Conservation (phyloP, 208 protist species). For the Wallacemonas collosoma region DNA sequence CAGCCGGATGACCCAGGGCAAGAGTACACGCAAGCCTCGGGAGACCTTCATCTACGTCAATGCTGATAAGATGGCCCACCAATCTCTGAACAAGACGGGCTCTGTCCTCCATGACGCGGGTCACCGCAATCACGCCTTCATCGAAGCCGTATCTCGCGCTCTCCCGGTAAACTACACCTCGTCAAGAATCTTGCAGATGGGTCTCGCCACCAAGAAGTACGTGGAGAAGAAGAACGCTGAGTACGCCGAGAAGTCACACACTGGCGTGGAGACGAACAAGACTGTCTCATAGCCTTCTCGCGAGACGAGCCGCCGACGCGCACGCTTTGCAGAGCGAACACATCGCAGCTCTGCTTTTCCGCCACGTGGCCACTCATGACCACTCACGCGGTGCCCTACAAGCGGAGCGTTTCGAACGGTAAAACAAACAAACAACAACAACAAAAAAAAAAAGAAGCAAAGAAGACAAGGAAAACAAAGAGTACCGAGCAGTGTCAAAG, state of each 20-base stretch:
- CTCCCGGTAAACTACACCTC: conserved; percentile 38
- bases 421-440: too few species aligned
- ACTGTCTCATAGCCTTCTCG: too few species aligned
- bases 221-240: conserved; percentile 15
- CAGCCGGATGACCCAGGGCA: conserved; percentile 81
- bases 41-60: conserved; percentile 77
- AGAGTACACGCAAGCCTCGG: conserved; percentile 57
- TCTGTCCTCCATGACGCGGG: conserved; percentile 43
- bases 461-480: too few species aligned
- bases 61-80: conserved; percentile 63
- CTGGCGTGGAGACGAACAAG: too few species aligned
- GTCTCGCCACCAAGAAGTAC: conserved; percentile 52
- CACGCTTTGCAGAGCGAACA: too few species aligned
- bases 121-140: conserved; percentile 48
- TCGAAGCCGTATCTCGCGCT: conserved; percentile 22
- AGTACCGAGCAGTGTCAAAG: too few species aligned
- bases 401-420: too few species aligned
- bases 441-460: too few species aligned
- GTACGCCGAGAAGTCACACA: conserved; percentile 2
- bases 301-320: too few species aligned
- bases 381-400: too few species aligned
- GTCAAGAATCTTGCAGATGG: conserved; percentile 33
- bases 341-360: too few species aligned
- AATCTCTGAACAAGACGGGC: conserved; percentile 77
- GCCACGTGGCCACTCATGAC: too few species aligned